phyloP scores from a whole-genome alignment of 495 filamentous ascomycete species.

The Trichoderma reesei region DNA sequence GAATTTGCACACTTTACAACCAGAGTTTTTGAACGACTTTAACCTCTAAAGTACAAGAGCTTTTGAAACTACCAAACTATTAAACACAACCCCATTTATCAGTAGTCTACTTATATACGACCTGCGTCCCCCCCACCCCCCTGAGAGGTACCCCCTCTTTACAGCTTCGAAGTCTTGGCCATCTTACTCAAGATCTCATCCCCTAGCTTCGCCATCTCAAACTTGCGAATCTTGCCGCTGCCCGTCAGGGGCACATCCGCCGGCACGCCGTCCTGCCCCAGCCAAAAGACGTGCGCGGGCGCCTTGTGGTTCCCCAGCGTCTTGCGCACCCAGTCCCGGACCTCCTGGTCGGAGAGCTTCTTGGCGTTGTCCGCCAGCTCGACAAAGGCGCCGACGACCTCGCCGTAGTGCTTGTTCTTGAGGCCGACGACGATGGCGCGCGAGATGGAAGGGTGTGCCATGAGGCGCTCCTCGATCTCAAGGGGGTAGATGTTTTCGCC shows the following conservation, averaged over 20 bases:
- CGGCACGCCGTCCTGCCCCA: slow-evolving; percentile 51
- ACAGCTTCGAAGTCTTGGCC: slow-evolving; percentile 17
- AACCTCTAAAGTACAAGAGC: background rate
- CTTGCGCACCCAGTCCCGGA: slow-evolving; percentile 49
- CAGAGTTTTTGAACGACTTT: too few relatives aligned
- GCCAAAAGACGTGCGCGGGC: slow-evolving; percentile 54
- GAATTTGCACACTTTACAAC: too few relatives aligned
- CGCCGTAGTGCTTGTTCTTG: slow-evolving; percentile 52
- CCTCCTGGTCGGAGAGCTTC: slow-evolving; percentile 37
- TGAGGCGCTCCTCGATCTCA: slow-evolving; percentile 60
- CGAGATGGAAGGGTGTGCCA: slow-evolving; percentile 44
- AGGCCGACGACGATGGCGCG: slow-evolving; percentile 55
- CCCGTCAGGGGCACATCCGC: slow-evolving; percentile 52
- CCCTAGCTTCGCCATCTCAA: slow-evolving; percentile 51
- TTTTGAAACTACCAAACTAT: background rate
- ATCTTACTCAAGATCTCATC: slow-evolving; percentile 35
- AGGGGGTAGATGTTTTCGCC: slow-evolving; percentile 58
- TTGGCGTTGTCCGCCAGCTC: slow-evolving; percentile 20
- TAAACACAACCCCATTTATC: too few relatives aligned
- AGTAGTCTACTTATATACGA: too few relatives aligned
- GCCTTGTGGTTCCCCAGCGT: slow-evolving; percentile 59
- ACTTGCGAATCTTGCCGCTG: slow-evolving; percentile 64
- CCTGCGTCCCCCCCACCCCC: background rate
- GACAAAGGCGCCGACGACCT: slow-evolving; percentile 58
- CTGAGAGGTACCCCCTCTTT: background rate